Conservation (phyloP, 345 rosid genomes). For the Citrus glauca region DNA sequence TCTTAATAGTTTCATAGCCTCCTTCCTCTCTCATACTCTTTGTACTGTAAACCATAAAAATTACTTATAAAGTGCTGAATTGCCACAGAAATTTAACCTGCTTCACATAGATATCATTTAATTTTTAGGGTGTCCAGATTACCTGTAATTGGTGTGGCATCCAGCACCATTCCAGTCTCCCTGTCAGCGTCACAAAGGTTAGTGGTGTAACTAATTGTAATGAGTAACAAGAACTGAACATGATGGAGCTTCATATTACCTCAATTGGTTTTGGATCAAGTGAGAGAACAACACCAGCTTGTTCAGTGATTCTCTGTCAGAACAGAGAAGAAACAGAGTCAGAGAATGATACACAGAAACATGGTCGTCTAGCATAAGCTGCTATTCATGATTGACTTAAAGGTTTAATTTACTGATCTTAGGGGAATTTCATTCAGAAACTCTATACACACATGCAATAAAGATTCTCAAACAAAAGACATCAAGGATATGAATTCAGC, state of each 20-base stretch:
- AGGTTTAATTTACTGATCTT: not conserved
- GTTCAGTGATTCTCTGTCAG: constrained; percentile 92
- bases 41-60: constrained; percentile 45
- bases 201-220: not conserved
- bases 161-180: constrained; percentile 99
- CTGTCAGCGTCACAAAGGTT: constrained; percentile 24
- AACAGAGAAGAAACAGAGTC: constrained; percentile 4
- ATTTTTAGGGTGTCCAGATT: not conserved
- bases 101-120: not conserved
- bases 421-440: not conserved
- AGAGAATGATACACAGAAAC: not conserved
- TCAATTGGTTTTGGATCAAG: constrained; percentile 95
- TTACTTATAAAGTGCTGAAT: not conserved
- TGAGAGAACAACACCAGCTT: constrained; percentile 87
- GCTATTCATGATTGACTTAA: not conserved
- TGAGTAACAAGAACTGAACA: not conserved
- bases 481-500: not conserved
- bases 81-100: not conserved
- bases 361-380: not conserved
- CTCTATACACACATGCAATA: not conserved
- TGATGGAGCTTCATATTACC: constrained; percentile 31
- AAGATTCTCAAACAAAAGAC: not conserved
- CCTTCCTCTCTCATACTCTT: constrained; percentile 96
- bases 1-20: constrained; percentile 82
- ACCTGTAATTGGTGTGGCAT: constrained; percentile 95